Percentiles rank a stretch among this genome's conserved stretches.
These are phyloP conservation scores for Cystoderma amianthinum DNA, from an alignment of 768 basidiomycete genomes.

Conservation along the genomic window DNA sequence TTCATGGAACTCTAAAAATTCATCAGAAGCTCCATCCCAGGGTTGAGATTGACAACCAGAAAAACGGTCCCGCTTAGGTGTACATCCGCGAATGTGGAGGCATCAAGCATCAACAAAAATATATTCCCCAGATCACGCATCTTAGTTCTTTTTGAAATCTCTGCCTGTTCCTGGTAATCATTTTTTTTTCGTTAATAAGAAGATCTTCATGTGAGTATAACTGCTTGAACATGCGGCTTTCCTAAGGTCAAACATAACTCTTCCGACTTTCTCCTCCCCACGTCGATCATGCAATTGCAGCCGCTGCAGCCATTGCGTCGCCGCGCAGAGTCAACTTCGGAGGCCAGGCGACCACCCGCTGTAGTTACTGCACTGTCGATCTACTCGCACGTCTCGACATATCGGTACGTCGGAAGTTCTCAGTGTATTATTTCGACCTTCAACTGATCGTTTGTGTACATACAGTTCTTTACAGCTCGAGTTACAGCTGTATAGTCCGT, in stretches of 20 bases:
- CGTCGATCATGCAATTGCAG: constrained; percentile 3
- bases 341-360: constrained; percentile 17
- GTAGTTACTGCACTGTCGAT: constrained; percentile 25
- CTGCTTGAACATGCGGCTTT: constrained; percentile 11
- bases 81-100: constrained; percentile 2
- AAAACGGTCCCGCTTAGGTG: background rate
- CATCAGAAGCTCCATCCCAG: constrained; percentile 4
- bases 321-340: constrained; percentile 19
- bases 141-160: constrained; percentile 3
- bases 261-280: constrained; percentile 3
- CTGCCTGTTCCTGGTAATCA: constrained; percentile 16
- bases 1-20: constrained; percentile 1
- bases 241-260: constrained; percentile 6
- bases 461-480: constrained; percentile 48
- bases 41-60: background rate
- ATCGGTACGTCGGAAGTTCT: constrained; percentile 29
- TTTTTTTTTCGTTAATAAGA: constrained; percentile 9
- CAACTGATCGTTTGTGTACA: background rate
- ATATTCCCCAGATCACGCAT: background rate
- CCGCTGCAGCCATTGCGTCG: constrained; percentile 18
- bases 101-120: background rate
- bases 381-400: constrained; percentile 41
- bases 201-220: constrained; percentile 12
- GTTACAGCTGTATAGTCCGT: constrained; percentile 56
- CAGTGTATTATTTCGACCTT: background rate